Evolutionary conservation across 306 rosid genomes (phyloP).

Genomic region (Heteromeles arbutifolia): DNA sequence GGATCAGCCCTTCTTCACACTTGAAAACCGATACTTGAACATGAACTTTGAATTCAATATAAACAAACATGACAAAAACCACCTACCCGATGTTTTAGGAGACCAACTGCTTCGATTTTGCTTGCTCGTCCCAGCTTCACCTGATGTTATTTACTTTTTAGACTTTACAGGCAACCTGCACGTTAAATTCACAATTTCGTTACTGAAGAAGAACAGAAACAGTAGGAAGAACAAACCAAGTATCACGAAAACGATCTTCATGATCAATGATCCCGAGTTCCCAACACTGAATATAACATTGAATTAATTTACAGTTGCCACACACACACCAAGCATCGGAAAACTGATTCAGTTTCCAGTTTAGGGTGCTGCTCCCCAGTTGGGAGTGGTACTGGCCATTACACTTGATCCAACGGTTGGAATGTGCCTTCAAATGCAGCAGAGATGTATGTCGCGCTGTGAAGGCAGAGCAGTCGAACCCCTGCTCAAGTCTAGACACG

Average conservation of each 20-base stretch:
- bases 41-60: neutral
- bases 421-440: neutral
- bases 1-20: neutral
- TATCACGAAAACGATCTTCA: neutral
- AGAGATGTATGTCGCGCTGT: neutral
- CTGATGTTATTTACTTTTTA: conserved; percentile 39
- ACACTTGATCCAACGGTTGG: neutral
- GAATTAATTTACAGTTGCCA: neutral
- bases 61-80: neutral
- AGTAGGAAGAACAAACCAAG: neutral
- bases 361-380: neutral
- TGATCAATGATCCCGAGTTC: neutral
- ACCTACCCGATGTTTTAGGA: neutral
- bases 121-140: neutral
- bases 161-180: conserved; percentile 75
- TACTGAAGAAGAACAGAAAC: neutral
- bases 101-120: neutral
- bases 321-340: neutral
- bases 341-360: neutral
- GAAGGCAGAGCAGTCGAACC: neutral
- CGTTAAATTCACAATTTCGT: conserved; percentile 4
- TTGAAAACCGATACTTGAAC: neutral
- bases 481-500: neutral
- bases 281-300: neutral
- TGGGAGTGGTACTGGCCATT: neutral